These are phyloP conservation scores for Nadsonia fulvescens DNA, from an alignment of 805 yeast genomes.

Conservation along the genomic window DNA sequence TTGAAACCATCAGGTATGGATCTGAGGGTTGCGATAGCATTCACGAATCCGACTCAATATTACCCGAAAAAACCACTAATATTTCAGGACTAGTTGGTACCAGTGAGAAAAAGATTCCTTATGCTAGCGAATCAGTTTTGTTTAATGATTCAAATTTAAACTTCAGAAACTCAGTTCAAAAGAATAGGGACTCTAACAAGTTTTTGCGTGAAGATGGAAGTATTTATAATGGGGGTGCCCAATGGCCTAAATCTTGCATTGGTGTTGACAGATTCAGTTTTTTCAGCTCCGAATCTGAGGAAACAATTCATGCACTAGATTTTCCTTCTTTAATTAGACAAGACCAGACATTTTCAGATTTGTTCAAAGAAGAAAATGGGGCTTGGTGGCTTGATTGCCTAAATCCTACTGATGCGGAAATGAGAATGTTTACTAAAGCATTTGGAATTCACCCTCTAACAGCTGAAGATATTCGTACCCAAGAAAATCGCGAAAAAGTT, in stretches of 20 bases:
- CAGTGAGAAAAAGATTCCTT: constrained; percentile 1
- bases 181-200: constrained; percentile 1
- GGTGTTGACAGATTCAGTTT: constrained; percentile 54
- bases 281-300: constrained; percentile 70
- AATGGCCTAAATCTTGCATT: constrained; percentile 3
- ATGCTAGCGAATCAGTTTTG: constrained; percentile 3
- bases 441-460: constrained; percentile 97
- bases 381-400: constrained; percentile 98
- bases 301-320: constrained; percentile 79
- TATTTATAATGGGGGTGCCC: no score
- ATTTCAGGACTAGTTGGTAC: constrained; percentile 1
- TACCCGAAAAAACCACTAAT: constrained; percentile 4
- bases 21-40: constrained; percentile 1
- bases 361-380: constrained; percentile 54
- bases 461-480: constrained; percentile 91
- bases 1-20: constrained; percentile 17
- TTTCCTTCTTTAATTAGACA: constrained; percentile 49
- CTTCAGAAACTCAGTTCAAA: constrained; percentile 3
- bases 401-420: constrained; percentile 88
- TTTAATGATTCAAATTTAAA: constrained; percentile 5
- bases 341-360: constrained; percentile 28
- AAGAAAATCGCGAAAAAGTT: constrained; percentile 93
- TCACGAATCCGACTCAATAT: not conserved
- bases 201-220: no score
- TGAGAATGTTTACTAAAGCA: constrained; percentile 81